Evolutionary conservation across 2,329 filamentous ascomycete species (phyloP).

Genomic region (Ophiosphaerella narmari): DNA sequence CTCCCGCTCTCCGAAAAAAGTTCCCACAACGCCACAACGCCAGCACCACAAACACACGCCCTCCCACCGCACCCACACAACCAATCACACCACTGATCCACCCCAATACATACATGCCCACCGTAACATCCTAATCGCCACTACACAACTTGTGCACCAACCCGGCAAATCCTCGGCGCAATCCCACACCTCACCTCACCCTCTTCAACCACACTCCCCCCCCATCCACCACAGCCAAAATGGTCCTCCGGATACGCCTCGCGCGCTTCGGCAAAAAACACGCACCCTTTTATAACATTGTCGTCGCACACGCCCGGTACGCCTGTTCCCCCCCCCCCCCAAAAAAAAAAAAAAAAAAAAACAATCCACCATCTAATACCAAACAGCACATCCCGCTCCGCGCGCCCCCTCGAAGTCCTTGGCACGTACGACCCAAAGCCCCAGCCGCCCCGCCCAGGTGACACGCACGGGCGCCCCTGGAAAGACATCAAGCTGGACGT

Average conservation of each 20-base stretch:
- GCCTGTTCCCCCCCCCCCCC: constrained; percentile 26
- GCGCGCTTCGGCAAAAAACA: constrained; percentile 90
- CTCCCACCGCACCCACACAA: neutral
- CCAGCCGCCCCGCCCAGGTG: constrained; percentile 55
- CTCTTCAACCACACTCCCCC: no score
- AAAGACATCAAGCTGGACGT: constrained; percentile 92
- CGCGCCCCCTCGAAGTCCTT: constrained; percentile 90
- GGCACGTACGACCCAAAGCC: constrained; percentile 67
- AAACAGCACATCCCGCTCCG: constrained; percentile 79
- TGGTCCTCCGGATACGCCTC: constrained; percentile 94
- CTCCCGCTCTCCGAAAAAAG: no score
- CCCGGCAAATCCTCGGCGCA: neutral
- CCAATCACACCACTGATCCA: no score
- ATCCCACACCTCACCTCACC: constrained; percentile 1
- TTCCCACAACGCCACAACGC: no score
- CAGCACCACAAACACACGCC: constrained; percentile 7
- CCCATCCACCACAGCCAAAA: constrained; percentile 42
- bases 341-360: no score
- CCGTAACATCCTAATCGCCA: no score
- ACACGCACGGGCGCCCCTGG: constrained; percentile 66
- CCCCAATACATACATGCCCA: no score
- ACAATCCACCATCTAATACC: neutral
- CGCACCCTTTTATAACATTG: constrained; percentile 95
- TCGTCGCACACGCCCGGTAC: constrained; percentile 89
- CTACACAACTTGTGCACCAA: no score